Base-by-base conservation (phyloP, 2,329 filamentous ascomycete species). In the Colletotrichum destructivum region DNA sequence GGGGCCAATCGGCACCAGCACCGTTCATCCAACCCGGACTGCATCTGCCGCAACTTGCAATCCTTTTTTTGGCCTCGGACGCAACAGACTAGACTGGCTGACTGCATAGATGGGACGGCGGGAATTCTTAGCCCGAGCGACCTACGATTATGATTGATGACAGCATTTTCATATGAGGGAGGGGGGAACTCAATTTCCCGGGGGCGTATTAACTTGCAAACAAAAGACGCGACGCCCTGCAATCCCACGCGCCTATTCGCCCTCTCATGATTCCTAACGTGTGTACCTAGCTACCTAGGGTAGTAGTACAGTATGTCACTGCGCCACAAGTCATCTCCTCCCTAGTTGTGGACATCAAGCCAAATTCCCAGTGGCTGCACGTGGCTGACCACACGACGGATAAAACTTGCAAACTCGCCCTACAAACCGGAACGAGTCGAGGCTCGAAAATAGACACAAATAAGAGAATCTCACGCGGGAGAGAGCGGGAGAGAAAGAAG, bases 141-240 rank as follows among this genome's bases (percentile, higher is more conserved):
- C 35, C 12, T 56, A 12, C 13, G 21, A 51, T 31, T 38, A 23
- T 62, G 26, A 40, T 51, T 62, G 46, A 62, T 42, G 60, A 26
- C 60, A 62, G 23, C 46, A 26, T 52, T 62, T 26, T 26, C 60
- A 26, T 51, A 42, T 40, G 16, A 42, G 46, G 40, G 60, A 62
- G 46, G 42, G 35, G 60, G 46, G 59, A 23, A 26, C 21, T 18
- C 31, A 62, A 62, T 62, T 62, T 62, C 46, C 60, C 60, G 18
- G 60, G 13, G 44, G 38, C 35, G 35, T 38, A 2, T 7, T 44
- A 7, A 26, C 13, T n/a, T 38, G 31, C 46, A 26, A 26, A n/a
- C 46, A 23, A 51, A 52, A 7, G 16, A 38, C 31, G 46, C 46
- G 60, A 26, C 23, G 42, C 57, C 23, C 15, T 21, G n/a, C n/a